Base-by-base conservation (phyloP, 208 protist species). In the Trypanosomatidae sp. region DNA sequence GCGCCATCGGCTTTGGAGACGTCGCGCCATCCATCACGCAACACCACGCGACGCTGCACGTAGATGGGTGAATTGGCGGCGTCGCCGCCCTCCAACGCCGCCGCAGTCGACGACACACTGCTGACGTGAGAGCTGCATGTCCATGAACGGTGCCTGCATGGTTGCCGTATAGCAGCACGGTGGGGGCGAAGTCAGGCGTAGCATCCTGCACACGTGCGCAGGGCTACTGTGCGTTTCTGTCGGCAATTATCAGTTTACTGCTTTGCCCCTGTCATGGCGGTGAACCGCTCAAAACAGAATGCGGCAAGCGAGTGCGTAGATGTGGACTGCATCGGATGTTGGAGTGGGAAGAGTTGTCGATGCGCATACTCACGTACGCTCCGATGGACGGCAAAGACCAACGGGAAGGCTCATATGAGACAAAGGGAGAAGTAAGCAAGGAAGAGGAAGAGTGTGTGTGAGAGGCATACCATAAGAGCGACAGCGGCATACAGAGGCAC, bases 11-110 rank as follows among this genome's bases (percentile, higher is more conserved):
- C 19, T 33, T 28, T 25, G 10, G 28, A 30, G 43, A 43, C 36
- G 59, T 2, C 46, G 59, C 30, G 65, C 44, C 44, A 69, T 46
- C 65, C 65, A 25, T 17, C 44, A 25, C 65, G 36, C 46, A 55
- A 17, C 65, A 36, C n/a, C 46, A 39, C 65, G 4, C 65, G 36
- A 5, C 28, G 36, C 65, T 56, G 46, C 65, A 15, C n/a, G 5
- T 62, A 62, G 0, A 5, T 25, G 50, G 50, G 50, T 25, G 22
- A 0, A 55, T 25, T 55, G 19, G 13, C 17, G 22, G 17, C 22
- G 50, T 25, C 22, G 4, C 50, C 50, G 17, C 15, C 6, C 50
- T 62, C 56, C 28, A 19, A 0, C n/a, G 56, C 28, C 56, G 36
- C 36, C 36, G 36, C 36, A 39, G 3, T 39, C 22, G 50, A 8